These are phyloP conservation scores for Magnusiomyces fungicola DNA, from an alignment of 1,139 yeast species.

Conservation along the genomic window DNA sequence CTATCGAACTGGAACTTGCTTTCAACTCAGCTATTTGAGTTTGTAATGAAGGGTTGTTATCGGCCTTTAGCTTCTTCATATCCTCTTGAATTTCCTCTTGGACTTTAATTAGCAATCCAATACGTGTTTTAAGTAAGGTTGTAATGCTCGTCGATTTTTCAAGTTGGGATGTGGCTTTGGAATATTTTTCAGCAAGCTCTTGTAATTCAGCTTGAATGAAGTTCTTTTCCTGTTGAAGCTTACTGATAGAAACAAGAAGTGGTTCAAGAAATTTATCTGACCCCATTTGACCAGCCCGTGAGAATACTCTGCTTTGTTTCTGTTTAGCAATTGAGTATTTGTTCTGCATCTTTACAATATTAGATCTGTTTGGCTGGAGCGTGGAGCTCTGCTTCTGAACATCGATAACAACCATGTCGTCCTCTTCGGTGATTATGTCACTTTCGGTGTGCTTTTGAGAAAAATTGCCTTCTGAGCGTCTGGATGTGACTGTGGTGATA, in stretches of 20 bases:
- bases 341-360: not conserved
- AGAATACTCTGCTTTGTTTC: not conserved
- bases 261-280: constrained; percentile 12
- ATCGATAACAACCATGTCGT: not conserved
- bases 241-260: constrained; percentile 9
- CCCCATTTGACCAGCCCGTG: not conserved
- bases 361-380: not conserved
- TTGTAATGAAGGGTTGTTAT: not conserved
- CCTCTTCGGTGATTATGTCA: not conserved
- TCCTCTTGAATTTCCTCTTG: constrained; percentile 9
- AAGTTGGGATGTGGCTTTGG: constrained; percentile 6
- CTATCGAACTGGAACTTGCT: not conserved
- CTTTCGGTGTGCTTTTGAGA: not conserved
- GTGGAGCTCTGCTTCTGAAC: not conserved
- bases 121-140: constrained; percentile 4
- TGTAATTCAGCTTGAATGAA: constrained; percentile 11
- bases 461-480: not conserved
- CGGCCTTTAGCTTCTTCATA: constrained; percentile 5
- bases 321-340: not conserved
- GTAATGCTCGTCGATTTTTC: not conserved
- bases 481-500: not conserved
- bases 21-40: not conserved
- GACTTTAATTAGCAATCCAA: not conserved
- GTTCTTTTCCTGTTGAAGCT: constrained; percentile 10
- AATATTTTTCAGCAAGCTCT: constrained; percentile 7